A percentile compares a stretch with the other conserved stretches of the same genome.
Conservation (phyloP, 306 rosid species). For the Rosa persica region DNA sequence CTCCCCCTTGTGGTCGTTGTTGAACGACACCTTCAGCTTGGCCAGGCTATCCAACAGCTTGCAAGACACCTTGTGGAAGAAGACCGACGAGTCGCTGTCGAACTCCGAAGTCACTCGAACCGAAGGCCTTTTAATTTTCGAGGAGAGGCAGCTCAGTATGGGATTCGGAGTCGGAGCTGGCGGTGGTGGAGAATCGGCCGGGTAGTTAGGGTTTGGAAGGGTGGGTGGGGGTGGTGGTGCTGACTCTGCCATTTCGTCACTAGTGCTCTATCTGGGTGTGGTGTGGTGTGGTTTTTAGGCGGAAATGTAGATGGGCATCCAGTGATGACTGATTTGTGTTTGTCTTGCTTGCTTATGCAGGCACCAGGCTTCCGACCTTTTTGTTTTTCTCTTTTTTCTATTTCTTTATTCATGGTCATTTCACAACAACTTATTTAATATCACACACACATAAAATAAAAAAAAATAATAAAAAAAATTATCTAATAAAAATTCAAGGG, state of each 20-base stretch:
- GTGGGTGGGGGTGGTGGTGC: slow-evolving; percentile 28
- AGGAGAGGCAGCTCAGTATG: slow-evolving; percentile 42
- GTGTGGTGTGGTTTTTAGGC: not conserved
- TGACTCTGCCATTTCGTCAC: slow-evolving; percentile 29
- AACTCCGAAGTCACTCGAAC: slow-evolving; percentile 74
- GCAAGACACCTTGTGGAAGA: slow-evolving; percentile 80
- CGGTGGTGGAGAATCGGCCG: slow-evolving; percentile 17
- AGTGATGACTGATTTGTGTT: not conserved
- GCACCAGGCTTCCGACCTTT: too few relatives aligned
- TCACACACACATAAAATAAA: too few relatives aligned
- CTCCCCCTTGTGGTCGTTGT: slow-evolving; percentile 53
- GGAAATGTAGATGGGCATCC: not conserved
- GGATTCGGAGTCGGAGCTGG: slow-evolving; percentile 22
- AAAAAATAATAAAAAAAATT: too few relatives aligned
- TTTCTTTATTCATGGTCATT: too few relatives aligned
- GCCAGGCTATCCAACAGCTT: slow-evolving; percentile 72
- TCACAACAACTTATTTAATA: too few relatives aligned
- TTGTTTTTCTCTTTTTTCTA: too few relatives aligned
- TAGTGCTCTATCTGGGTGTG: not conserved
- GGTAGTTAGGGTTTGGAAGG: slow-evolving; percentile 42
- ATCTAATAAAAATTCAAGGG: too few relatives aligned
- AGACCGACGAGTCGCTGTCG: slow-evolving; percentile 73
- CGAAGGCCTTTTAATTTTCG: slow-evolving; percentile 42
- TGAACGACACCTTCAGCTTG: slow-evolving; percentile 72
- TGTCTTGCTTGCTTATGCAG: not conserved